phyloP scores from a whole-genome alignment of 1,139 yeast genomes.

The Yarrowia galli region DNA sequence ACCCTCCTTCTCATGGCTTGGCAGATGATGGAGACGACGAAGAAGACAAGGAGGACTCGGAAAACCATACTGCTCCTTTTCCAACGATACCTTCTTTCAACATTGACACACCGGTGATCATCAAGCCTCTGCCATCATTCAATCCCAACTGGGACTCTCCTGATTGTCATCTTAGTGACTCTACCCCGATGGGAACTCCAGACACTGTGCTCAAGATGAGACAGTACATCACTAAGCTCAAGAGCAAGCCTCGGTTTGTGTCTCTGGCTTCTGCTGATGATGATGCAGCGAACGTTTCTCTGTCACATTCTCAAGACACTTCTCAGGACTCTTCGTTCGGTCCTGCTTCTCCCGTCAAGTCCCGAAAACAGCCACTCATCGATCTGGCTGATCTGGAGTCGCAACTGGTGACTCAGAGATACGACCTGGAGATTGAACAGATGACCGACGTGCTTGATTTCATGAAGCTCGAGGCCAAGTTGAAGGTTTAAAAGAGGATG shows the following conservation, averaged over 20 bases:
- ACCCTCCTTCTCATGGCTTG: conserved; percentile 26
- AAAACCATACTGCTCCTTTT: conserved; percentile 15
- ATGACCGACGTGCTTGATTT: conserved; percentile 34
- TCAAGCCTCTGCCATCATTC: conserved; percentile 7
- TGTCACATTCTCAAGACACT: conserved; percentile 2
- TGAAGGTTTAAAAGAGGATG: conserved; percentile 9
- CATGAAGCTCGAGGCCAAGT: conserved; percentile 25
- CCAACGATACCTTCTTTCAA: conserved; percentile 17
- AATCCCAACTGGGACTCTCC: conserved; percentile 34
- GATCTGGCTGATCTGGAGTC: conserved; percentile 19
- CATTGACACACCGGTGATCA: conserved; percentile 17
- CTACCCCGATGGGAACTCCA: conserved; percentile 34
- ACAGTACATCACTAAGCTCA: conserved; percentile 32
- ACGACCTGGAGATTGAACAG: conserved; percentile 33
- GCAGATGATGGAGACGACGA: conserved; percentile 28
- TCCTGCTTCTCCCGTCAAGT: conserved; percentile 6
- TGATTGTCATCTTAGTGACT: conserved; percentile 23
- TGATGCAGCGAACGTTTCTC: neutral
- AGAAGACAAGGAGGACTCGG: conserved; percentile 3
- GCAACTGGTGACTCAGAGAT: conserved; percentile 28
- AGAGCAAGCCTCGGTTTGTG: conserved; percentile 28
- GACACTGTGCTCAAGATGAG: conserved; percentile 31
- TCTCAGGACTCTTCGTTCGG: neutral
- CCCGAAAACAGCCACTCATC: neutral
- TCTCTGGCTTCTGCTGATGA: conserved; percentile 1